These are phyloP conservation scores for Discostella stelligera DNA, from an alignment of 352 stramenopile species.

Conservation along the genomic window DNA sequence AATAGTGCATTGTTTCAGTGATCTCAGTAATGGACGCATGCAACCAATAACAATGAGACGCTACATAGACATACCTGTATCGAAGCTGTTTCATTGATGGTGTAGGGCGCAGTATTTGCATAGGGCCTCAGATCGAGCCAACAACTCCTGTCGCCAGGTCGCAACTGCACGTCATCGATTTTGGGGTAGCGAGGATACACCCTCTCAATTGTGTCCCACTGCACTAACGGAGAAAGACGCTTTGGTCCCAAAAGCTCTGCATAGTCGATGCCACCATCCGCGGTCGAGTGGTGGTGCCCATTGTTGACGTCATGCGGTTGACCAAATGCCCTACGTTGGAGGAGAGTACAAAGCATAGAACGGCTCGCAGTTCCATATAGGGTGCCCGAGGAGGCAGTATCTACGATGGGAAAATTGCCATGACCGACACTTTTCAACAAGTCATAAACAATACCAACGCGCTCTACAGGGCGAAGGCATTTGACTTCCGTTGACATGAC, in stretches of 20 bases:
- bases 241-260: slow-evolving; percentile 64
- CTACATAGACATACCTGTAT: slow-evolving; percentile 70
- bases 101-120: slow-evolving; percentile 95
- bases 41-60: background rate
- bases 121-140: slow-evolving; percentile 96
- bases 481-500: slow-evolving; percentile 94
- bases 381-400: slow-evolving; percentile 72
- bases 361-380: slow-evolving; percentile 83
- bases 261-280: slow-evolving; percentile 59
- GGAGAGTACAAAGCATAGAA: slow-evolving; percentile 82
- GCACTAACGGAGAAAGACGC: slow-evolving; percentile 78
- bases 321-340: slow-evolving; percentile 82
- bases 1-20: background rate
- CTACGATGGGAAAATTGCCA: slow-evolving; percentile 86
- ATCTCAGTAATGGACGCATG: background rate
- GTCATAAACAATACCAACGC: slow-evolving; percentile 92
- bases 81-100: slow-evolving; percentile 92
- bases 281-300: slow-evolving; percentile 42
- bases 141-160: slow-evolving; percentile 85
- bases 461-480: slow-evolving; percentile 90
- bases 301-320: slow-evolving; percentile 65
- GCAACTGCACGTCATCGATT: slow-evolving; percentile 82
- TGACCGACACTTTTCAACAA: slow-evolving; percentile 78
- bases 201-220: slow-evolving; percentile 84
- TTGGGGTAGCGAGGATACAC: slow-evolving; percentile 85